Percentiles rank a stretch among this genome's conserved stretches.
Conservation (phyloP, 306 rosid species). For the Trifolium subterraneum region DNA sequence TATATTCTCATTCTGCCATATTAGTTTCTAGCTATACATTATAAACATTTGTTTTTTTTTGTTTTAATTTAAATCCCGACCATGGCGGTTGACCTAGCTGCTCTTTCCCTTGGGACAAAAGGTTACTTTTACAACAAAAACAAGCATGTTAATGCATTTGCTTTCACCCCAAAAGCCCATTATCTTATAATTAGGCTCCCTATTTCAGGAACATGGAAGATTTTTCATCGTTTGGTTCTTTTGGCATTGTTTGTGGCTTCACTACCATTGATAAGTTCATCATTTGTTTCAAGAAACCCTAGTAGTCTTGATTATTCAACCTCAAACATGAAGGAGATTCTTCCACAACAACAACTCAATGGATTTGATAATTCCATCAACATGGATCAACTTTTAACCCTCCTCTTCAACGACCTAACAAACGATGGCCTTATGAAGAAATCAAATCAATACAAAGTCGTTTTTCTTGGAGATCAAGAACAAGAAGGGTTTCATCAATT, state of each 20-base stretch:
- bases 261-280: slow-evolving; percentile 42
- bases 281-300: slow-evolving; percentile 31
- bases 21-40: slow-evolving; percentile 1
- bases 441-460: slow-evolving; percentile 16
- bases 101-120: slow-evolving; percentile 37
- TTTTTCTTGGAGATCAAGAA: slow-evolving; percentile 41
- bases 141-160: slow-evolving; percentile 22
- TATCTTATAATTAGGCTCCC: slow-evolving; percentile 49
- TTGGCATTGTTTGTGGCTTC: slow-evolving; percentile 53
- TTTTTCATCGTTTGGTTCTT: slow-evolving; percentile 41
- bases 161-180: slow-evolving; percentile 39
- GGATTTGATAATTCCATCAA: neutral
- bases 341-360: neutral
- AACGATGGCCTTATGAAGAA: slow-evolving; percentile 62
- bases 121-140: slow-evolving; percentile 5
- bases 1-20: neutral
- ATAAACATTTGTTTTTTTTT: neutral
- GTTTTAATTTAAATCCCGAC: neutral
- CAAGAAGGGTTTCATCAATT: neutral
- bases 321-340: neutral
- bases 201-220: slow-evolving; percentile 40
- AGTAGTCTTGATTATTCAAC: neutral
- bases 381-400: slow-evolving; percentile 37
- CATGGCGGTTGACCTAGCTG: slow-evolving; percentile 48
- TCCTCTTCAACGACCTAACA: slow-evolving; percentile 55